Conservation (phyloP, 2,329 filamentous ascomycete genomes). For the Curvularia spicifera region DNA sequence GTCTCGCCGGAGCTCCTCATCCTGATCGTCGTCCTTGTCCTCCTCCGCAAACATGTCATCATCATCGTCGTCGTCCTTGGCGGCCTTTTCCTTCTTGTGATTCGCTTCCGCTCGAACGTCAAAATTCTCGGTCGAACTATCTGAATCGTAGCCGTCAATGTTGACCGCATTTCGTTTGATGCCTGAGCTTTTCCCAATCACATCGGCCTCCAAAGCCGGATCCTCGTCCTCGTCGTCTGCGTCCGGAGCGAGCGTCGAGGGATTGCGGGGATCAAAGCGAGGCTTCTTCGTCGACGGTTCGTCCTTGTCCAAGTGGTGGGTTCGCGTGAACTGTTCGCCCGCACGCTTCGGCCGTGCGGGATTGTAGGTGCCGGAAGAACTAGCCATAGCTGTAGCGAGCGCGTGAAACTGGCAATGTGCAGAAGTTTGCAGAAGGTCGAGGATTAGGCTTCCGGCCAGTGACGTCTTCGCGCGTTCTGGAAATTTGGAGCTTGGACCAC, state of each 20-base stretch:
- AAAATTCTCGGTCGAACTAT: conserved; percentile 90
- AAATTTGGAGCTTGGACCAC: conserved; percentile 32
- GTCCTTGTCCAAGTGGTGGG: conserved; percentile 67
- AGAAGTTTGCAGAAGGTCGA: background rate
- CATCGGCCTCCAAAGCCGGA: conserved; percentile 84
- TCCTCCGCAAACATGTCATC: conserved; percentile 85
- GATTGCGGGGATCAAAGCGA: conserved; percentile 93
- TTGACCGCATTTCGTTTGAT: conserved; percentile 95
- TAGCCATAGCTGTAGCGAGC: conserved; percentile 30
- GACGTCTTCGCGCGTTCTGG: conserved; percentile 22
- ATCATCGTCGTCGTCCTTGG: conserved; percentile 60
- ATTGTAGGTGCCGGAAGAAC: conserved; percentile 36
- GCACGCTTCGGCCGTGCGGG: conserved; percentile 82
- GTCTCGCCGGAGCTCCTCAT: conserved; percentile 58
- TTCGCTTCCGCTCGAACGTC: conserved; percentile 71
- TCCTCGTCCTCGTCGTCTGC: conserved; percentile 77
- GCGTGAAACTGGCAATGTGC: background rate
- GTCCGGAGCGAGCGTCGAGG: conserved; percentile 86
- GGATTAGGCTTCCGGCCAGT: conserved; percentile 6
- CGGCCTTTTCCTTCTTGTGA: conserved; percentile 52
- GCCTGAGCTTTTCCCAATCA: conserved; percentile 76
- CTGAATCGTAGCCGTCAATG: conserved; percentile 94
- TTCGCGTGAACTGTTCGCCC: conserved; percentile 79
- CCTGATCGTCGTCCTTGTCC: conserved; percentile 62
- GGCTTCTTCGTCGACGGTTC: conserved; percentile 72